phyloP scores from a whole-genome alignment of 805 yeast genomes.

The Ogataea trehalophila region DNA sequence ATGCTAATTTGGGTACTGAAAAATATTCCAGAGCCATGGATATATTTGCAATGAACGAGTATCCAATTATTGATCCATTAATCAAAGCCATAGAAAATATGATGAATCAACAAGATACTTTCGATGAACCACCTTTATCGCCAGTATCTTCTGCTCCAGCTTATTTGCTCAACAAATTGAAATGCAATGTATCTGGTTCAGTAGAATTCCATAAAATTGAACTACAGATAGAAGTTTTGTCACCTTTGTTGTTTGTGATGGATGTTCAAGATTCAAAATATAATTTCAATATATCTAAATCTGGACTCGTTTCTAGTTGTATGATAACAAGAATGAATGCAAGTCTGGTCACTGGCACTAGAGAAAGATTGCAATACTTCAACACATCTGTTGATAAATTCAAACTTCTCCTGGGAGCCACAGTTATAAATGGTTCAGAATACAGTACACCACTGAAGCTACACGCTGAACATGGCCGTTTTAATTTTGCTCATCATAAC shows the following conservation, averaged over 20 bases:
- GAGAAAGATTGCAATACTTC: slow-evolving; percentile 8
- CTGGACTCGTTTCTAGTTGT: slow-evolving; percentile 6
- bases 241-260: slow-evolving; percentile 16
- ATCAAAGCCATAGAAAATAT: slow-evolving; percentile 1
- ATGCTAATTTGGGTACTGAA: slow-evolving; percentile 19
- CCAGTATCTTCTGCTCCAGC: background rate
- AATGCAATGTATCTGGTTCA: slow-evolving; percentile 3
- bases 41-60: slow-evolving; percentile 20
- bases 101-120: background rate
- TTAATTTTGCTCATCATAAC: slow-evolving; percentile 11
- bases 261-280: slow-evolving; percentile 9
- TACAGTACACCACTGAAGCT: slow-evolving; percentile 4
- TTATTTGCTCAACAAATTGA: slow-evolving; percentile 1
- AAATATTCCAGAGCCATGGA: slow-evolving; percentile 18
- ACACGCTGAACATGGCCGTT: slow-evolving; percentile 14
- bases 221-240: slow-evolving; percentile 9
- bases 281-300: slow-evolving; percentile 8
- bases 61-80: slow-evolving; percentile 17
- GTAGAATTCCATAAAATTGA: slow-evolving; percentile 6
- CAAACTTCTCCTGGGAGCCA: slow-evolving; percentile 1
- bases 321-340: slow-evolving; percentile 6
- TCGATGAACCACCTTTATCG: background rate
- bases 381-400: slow-evolving; percentile 6
- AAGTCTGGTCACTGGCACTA: slow-evolving; percentile 5
- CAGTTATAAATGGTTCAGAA: background rate